These are phyloP conservation scores for Setaria viridis DNA, from an alignment of 202 grass and related monocot species.

Conservation along the genomic window DNA sequence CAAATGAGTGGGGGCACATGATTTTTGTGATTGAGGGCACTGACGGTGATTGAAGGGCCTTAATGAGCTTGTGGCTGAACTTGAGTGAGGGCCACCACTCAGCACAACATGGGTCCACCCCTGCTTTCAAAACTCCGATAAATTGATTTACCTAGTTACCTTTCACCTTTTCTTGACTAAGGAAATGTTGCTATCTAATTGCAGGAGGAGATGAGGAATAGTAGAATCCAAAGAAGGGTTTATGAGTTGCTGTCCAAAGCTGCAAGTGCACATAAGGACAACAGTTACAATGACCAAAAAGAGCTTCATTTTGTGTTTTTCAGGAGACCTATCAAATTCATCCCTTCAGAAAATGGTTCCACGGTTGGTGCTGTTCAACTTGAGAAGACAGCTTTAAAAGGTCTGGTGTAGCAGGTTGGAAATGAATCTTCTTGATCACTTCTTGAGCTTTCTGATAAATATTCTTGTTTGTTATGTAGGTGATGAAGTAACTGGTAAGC, in stretches of 20 bases:
- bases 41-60: too few relatives aligned
- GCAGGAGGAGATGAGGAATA: conserved; percentile 88
- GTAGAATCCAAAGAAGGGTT: conserved; percentile 80
- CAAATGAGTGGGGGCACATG: too few relatives aligned
- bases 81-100: too few relatives aligned
- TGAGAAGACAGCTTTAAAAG: conserved; percentile 84
- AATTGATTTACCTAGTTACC: conserved; percentile 18
- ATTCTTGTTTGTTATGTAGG: conserved; percentile 49
- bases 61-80: too few relatives aligned
- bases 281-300: conserved; percentile 47
- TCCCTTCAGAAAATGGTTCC: conserved; percentile 60
- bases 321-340: conserved; percentile 73
- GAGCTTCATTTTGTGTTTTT: conserved; percentile 92
- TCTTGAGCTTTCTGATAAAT: background rate
- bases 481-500: conserved; percentile 67
- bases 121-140: background rate
- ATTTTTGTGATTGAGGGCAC: too few relatives aligned
- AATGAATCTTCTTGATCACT: conserved; percentile 19
- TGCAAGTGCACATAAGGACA: conserved; percentile 43
- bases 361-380: conserved; percentile 64
- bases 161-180: conserved; percentile 25
- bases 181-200: conserved; percentile 30
- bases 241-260: conserved; percentile 85
- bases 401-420: conserved; percentile 47
- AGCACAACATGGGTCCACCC: too few relatives aligned